Percentiles rank a stretch among this genome's conserved stretches.
Conservation (phyloP, 257 asterid species). For the Solanum pennellii region DNA sequence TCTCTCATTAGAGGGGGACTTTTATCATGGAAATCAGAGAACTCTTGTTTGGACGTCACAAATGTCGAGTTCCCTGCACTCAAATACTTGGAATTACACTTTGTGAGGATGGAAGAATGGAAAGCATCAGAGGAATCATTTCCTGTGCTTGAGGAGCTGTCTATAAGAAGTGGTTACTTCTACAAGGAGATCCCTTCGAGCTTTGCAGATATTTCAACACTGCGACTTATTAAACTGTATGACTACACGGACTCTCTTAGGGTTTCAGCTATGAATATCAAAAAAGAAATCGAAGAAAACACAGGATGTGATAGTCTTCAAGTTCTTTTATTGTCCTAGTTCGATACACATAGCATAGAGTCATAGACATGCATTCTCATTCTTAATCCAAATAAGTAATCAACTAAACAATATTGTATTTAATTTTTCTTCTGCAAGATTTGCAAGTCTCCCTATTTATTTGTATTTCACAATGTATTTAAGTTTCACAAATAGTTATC, state of each 20-base stretch:
- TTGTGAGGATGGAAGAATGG: neutral
- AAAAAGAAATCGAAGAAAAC: neutral
- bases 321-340: too few species aligned
- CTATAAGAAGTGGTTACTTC: neutral
- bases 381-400: too few species aligned
- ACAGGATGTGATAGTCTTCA: neutral
- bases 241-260: accelerated
- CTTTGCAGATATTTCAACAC: neutral
- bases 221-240: neutral
- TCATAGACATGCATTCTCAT: too few species aligned
- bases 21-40: neutral
- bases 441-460: too few species aligned
- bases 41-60: neutral
- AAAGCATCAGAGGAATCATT: neutral
- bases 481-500: too few species aligned
- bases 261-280: neutral
- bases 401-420: too few species aligned
- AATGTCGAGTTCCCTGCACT: neutral
- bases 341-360: too few species aligned
- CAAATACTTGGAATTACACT: neutral
- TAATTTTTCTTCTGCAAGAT: too few species aligned
- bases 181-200: neutral
- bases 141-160: neutral
- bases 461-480: too few species aligned
- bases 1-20: neutral